Percentiles rank a stretch among this genome's conserved stretches.
These are phyloP conservation scores for Limnanthes douglasii DNA, from an alignment of 345 rosid genomes.

Conservation along the genomic window DNA sequence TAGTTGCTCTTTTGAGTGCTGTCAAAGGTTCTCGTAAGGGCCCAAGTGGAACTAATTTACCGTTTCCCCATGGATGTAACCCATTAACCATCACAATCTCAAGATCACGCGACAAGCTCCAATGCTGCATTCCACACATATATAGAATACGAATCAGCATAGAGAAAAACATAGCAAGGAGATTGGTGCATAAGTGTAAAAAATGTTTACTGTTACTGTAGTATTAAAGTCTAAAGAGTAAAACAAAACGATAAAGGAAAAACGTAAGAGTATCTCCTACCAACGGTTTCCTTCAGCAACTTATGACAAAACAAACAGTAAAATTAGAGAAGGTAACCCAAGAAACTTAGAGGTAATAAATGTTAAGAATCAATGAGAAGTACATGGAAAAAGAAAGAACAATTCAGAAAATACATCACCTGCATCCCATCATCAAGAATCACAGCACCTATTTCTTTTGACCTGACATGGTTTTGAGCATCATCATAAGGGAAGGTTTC, in stretches of 20 bases:
- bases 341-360: too few species aligned
- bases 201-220: too few species aligned
- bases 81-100: conserved; percentile 85
- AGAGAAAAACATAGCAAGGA: too few species aligned
- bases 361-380: too few species aligned
- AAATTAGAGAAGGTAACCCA: too few species aligned
- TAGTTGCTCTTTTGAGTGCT: conserved; percentile 48
- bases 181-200: too few species aligned
- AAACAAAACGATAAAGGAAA: too few species aligned
- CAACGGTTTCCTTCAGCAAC: too few species aligned
- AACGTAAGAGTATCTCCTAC: too few species aligned
- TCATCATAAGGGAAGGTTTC: conserved; percentile 5
- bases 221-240: too few species aligned
- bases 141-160: neutral
- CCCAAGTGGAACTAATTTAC: conserved; percentile 49
- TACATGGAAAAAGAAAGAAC: too few species aligned
- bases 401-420: conserved; percentile 25
- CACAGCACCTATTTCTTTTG: conserved; percentile 24
- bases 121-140: conserved; percentile 39
- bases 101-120: conserved; percentile 61
- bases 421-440: conserved; percentile 92
- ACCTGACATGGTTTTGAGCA: conserved; percentile 6
- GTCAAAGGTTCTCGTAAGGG: conserved; percentile 70
- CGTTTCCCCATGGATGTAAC: conserved; percentile 66
- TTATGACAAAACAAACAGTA: too few species aligned